Conservation (phyloP, 176 grass and related monocot genomes). For the Echinochloa phyllopogon region DNA sequence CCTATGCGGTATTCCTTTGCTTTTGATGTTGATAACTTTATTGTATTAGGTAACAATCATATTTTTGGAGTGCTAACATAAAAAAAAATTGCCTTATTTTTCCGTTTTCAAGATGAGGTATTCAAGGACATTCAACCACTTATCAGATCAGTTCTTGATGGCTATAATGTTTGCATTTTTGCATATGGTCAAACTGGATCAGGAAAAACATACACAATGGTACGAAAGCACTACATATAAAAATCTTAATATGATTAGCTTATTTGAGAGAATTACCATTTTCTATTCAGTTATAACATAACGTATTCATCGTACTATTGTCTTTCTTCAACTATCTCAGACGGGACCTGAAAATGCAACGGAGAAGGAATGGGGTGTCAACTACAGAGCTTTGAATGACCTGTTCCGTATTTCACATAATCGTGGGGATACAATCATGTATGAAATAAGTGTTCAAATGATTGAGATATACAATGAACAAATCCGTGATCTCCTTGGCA, state of each 20-base stretch:
- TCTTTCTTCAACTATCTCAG: slow-evolving; percentile 51
- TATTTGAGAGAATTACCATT: background rate
- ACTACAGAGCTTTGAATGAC: slow-evolving; percentile 85
- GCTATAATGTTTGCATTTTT: slow-evolving; percentile 95
- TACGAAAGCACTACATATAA: slow-evolving; percentile 39
- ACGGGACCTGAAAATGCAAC: slow-evolving; percentile 69
- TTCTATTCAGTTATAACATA: background rate
- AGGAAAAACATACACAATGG: slow-evolving; percentile 99
- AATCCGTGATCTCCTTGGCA: slow-evolving; percentile 76
- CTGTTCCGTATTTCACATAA: slow-evolving; percentile 77
- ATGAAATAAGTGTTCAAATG: slow-evolving; percentile 91
- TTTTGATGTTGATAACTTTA: background rate
- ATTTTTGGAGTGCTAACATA: slow-evolving; percentile 30
- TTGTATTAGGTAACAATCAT: slow-evolving; percentile 6
- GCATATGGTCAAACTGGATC: slow-evolving; percentile 99
- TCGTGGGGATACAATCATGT: slow-evolving; percentile 61
- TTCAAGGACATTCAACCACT: slow-evolving; percentile 86
- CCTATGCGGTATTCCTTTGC: background rate
- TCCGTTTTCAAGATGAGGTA: slow-evolving; percentile 71
- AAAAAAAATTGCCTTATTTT: background rate
- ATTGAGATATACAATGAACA: slow-evolving; percentile 98
- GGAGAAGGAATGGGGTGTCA: slow-evolving; percentile 82
- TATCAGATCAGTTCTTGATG: slow-evolving; percentile 91
- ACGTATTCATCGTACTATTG: slow-evolving; percentile 21
- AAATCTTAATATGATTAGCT: slow-evolving; percentile 1